These are phyloP conservation scores for Cyberlindnera suaveolens DNA, from an alignment of 805 yeast genomes.

Conservation along the genomic window DNA sequence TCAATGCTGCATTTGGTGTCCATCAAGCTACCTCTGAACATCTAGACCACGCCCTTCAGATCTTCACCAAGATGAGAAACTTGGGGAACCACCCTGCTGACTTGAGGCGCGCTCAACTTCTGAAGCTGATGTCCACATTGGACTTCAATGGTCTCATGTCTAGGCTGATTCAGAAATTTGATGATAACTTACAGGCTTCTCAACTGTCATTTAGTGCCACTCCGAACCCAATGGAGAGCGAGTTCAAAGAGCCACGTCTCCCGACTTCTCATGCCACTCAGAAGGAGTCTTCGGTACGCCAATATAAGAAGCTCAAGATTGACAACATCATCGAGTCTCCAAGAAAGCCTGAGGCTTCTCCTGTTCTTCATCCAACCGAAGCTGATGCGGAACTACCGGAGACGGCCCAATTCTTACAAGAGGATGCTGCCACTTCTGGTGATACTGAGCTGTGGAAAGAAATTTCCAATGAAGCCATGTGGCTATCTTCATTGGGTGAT, in stretches of 20 bases:
- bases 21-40: conserved; percentile 70
- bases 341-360: conserved; percentile 6
- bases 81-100: conserved; percentile 80
- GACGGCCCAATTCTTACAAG: conserved; percentile 23
- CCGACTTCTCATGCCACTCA: not conserved
- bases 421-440: conserved; percentile 27
- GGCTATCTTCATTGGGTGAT: conserved; percentile 45
- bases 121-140: conserved; percentile 56
- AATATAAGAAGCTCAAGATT: conserved; percentile 12
- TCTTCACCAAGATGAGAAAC: conserved; percentile 70
- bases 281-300: conserved; percentile 14
- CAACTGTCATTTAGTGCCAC: conserved; percentile 9
- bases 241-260: not conserved
- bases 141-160: conserved; percentile 65
- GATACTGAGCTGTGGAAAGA: conserved; percentile 69
- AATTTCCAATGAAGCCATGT: conserved; percentile 68
- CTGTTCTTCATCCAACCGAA: conserved; percentile 15
- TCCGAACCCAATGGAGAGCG: not conserved
- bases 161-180: conserved; percentile 50
- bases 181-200: conserved; percentile 29
- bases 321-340: conserved; percentile 11
- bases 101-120: conserved; percentile 61
- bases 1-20: conserved; percentile 76
- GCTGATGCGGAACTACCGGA: conserved; percentile 20
- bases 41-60: conserved; percentile 62